These are phyloP conservation scores for Acaromyces ingoldii DNA, from an alignment of 1,284 basidiomycete genomes.

Conservation along the genomic window DNA sequence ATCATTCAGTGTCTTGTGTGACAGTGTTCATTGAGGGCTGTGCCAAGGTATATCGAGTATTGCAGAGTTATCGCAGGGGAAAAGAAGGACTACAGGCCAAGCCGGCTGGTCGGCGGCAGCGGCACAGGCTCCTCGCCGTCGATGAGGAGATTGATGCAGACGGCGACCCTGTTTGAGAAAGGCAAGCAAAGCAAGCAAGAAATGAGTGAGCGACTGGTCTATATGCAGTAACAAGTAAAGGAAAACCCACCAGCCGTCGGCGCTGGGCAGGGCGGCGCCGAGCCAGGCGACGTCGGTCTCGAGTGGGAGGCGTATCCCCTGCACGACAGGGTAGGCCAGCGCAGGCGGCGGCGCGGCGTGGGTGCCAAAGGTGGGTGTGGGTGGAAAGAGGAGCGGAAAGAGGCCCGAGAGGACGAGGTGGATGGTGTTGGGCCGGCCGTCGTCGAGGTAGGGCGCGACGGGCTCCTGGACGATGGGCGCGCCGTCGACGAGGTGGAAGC, in stretches of 20 bases:
- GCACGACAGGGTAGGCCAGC: constrained; percentile 63
- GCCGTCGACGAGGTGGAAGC: constrained; percentile 77
- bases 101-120: too few relatives aligned
- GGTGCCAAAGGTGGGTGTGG: constrained; percentile 32
- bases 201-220: too few relatives aligned
- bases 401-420: constrained; percentile 50
- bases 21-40: too few relatives aligned
- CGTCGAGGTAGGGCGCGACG: constrained; percentile 72
- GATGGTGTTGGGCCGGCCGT: constrained; percentile 55
- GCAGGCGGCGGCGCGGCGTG: constrained; percentile 34
- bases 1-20: too few relatives aligned
- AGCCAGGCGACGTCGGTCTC: constrained; percentile 91
- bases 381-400: constrained; percentile 56
- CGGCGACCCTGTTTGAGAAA: background rate
- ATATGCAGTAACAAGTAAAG: too few relatives aligned
- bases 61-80: too few relatives aligned
- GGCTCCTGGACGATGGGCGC: constrained; percentile 85
- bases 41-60: too few relatives aligned
- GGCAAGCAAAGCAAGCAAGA: background rate
- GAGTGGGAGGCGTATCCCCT: constrained; percentile 77
- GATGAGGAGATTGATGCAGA: constrained; percentile 3
- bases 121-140: constrained; percentile 3
- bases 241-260: constrained; percentile 78
- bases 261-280: constrained; percentile 78
- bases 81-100: too few relatives aligned